Conservation (phyloP, 768 basidiomycete species). For the Candolleomyces aberdarensis region DNA sequence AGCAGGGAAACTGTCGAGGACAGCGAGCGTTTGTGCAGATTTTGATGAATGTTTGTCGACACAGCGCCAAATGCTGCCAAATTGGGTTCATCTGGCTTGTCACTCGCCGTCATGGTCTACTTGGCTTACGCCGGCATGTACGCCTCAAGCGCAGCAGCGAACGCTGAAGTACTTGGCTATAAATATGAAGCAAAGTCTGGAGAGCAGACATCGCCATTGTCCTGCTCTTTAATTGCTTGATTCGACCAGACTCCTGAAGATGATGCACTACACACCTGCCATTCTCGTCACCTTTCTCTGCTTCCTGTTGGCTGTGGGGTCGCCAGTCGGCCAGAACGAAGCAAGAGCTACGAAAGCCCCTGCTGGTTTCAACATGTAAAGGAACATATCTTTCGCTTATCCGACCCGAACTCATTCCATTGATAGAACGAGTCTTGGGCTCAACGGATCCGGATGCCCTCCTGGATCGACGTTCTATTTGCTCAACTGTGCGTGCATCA, state of each 20-base stretch:
- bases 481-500: not conserved
- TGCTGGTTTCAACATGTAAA: conserved; percentile 21
- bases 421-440: conserved; percentile 19
- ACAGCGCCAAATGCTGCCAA: too few relatives aligned
- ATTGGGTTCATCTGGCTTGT: too few relatives aligned
- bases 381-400: not conserved
- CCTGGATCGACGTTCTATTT: conserved; percentile 12
- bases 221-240: not conserved
- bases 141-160: not conserved
- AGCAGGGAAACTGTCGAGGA: too few relatives aligned
- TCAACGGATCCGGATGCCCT: conserved; percentile 21
- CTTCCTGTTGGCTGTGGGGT: too few relatives aligned
- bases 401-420: not conserved
- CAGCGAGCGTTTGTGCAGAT: too few relatives aligned
- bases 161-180: not conserved
- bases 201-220: not conserved
- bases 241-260: too few relatives aligned
- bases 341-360: conserved; percentile 5
- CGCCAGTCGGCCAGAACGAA: too few relatives aligned
- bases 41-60: too few relatives aligned
- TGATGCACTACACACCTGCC: too few relatives aligned
- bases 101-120: too few relatives aligned
- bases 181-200: not conserved
- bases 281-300: too few relatives aligned
- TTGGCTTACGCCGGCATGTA: too few relatives aligned